Percentiles rank a stretch among this genome's conserved stretches.
These are phyloP conservation scores for Artemisia argyi DNA, from an alignment of 129 eudicot species.

Conservation along the genomic window DNA sequence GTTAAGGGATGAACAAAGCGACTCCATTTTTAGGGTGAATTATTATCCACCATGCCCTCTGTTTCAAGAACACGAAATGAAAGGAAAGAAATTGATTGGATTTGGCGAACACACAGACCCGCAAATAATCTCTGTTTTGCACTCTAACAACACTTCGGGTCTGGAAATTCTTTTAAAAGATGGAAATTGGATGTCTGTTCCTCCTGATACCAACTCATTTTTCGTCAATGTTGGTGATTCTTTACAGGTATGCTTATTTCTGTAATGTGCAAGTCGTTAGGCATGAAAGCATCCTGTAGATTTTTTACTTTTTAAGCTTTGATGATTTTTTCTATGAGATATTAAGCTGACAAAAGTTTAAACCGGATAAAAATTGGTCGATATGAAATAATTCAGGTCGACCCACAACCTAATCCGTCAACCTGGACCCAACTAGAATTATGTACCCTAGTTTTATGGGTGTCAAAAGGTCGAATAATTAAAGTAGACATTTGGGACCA, in stretches of 20 bases:
- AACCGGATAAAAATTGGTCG: too few species aligned
- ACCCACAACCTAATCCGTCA: too few species aligned
- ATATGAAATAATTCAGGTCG: too few species aligned
- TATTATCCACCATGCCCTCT: constrained; percentile 73
- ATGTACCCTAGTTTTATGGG: too few species aligned
- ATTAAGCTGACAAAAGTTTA: too few species aligned
- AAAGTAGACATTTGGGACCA: neutral
- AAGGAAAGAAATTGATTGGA: constrained; percentile 48
- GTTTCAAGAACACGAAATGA: constrained; percentile 22
- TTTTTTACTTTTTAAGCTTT: too few species aligned
- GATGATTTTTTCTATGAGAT: too few species aligned
- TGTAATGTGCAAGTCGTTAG: neutral
- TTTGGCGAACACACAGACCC: constrained; percentile 94
- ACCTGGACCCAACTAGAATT: too few species aligned
- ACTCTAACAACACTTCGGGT: constrained; percentile 76
- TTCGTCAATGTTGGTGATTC: constrained; percentile 88
- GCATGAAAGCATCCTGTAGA: neutral
- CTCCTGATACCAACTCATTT: constrained; percentile 73
- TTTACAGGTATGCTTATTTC: constrained; percentile 51
- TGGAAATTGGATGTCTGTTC: constrained; percentile 67
- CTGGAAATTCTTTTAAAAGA: constrained; percentile 61
- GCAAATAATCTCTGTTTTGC: constrained; percentile 73
- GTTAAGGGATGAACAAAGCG: constrained; percentile 77
- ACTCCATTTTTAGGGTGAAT: constrained; percentile 74
- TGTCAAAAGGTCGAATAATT: neutral